These are phyloP conservation scores for Cucurbita maxima DNA, from an alignment of 306 rosid genomes.

Conservation along the genomic window DNA sequence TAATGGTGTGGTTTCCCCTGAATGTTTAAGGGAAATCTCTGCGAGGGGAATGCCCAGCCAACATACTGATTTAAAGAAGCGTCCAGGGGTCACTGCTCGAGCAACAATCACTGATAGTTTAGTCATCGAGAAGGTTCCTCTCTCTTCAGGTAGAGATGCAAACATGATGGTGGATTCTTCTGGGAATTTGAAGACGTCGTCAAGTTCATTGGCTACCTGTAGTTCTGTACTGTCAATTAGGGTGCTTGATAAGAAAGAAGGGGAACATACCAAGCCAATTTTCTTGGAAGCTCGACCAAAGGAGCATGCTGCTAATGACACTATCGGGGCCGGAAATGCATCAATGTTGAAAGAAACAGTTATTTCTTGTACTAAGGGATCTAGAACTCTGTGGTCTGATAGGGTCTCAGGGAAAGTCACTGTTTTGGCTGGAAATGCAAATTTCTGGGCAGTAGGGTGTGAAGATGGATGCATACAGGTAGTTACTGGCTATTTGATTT, in stretches of 20 bases:
- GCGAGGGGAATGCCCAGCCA: slow-evolving; percentile 37
- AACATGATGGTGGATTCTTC: slow-evolving; percentile 50
- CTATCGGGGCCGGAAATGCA: slow-evolving; percentile 58
- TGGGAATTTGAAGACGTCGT: slow-evolving; percentile 36
- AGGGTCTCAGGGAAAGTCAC: slow-evolving; percentile 85
- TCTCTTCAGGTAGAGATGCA: slow-evolving; percentile 35
- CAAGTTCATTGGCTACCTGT: slow-evolving; percentile 39
- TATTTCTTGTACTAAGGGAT: slow-evolving; percentile 57
- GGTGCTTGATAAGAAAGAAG: slow-evolving; percentile 74
- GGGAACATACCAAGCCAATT: slow-evolving; percentile 49
- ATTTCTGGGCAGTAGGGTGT: slow-evolving; percentile 96
- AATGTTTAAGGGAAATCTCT: slow-evolving; percentile 31
- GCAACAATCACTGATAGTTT: slow-evolving; percentile 71
- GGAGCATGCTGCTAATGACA: slow-evolving; percentile 70
- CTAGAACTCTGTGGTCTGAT: slow-evolving; percentile 77
- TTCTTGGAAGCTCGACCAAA: slow-evolving; percentile 74
- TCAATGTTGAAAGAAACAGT: slow-evolving; percentile 71
- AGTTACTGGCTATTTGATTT: neutral
- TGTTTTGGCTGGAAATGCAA: slow-evolving; percentile 85
- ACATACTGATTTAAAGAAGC: slow-evolving; percentile 49
- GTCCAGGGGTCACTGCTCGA: slow-evolving; percentile 74
- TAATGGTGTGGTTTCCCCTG: slow-evolving; percentile 33
- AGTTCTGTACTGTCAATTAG: slow-evolving; percentile 51
- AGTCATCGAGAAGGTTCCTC: slow-evolving; percentile 71
- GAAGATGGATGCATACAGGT: slow-evolving; percentile 98